phyloP scores from a whole-genome alignment of 1,139 yeast species.

The Hyphopichia buzzinii region DNA sequence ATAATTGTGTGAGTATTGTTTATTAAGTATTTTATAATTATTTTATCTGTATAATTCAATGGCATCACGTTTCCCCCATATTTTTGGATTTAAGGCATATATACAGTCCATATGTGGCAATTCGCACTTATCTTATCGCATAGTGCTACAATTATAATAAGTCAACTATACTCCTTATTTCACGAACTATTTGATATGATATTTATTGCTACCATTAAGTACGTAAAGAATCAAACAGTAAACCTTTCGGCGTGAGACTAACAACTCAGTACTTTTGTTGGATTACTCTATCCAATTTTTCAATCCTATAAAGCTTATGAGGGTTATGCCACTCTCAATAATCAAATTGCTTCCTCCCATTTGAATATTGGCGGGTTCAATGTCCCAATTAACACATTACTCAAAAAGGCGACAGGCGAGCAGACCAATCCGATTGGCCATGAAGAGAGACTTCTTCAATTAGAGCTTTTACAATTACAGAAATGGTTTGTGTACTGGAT shows the following conservation, averaged over 20 bases:
- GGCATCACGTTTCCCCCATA: no score
- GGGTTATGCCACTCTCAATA: conserved; percentile 30
- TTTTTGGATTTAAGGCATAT: no score
- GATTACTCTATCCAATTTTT: conserved; percentile 51
- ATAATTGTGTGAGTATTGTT: no score
- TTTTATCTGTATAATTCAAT: no score
- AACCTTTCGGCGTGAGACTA: no score
- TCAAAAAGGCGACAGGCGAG: conserved; percentile 22
- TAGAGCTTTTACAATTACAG: conserved; percentile 39
- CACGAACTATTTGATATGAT: not conserved
- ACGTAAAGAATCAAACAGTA: not conserved
- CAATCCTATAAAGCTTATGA: conserved; percentile 54
- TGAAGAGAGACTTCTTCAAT: conserved; percentile 21
- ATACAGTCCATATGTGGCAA: not conserved
- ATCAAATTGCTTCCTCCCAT: conserved; percentile 22
- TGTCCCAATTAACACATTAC: conserved; percentile 28
- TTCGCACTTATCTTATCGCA: not conserved
- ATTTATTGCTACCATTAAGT: not conserved
- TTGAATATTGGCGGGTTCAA: conserved; percentile 35
- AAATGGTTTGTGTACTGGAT: conserved; percentile 65
- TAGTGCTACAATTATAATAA: not conserved
- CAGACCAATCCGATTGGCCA: conserved; percentile 9
- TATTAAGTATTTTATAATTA: no score
- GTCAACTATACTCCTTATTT: not conserved
- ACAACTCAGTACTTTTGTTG: conserved; percentile 28